Evolutionary conservation across 1,139 yeast species (phyloP), one percentile per base, ranked within the genome.

Genomic region (Hemisphaericaspora xylanilytica): DNA sequence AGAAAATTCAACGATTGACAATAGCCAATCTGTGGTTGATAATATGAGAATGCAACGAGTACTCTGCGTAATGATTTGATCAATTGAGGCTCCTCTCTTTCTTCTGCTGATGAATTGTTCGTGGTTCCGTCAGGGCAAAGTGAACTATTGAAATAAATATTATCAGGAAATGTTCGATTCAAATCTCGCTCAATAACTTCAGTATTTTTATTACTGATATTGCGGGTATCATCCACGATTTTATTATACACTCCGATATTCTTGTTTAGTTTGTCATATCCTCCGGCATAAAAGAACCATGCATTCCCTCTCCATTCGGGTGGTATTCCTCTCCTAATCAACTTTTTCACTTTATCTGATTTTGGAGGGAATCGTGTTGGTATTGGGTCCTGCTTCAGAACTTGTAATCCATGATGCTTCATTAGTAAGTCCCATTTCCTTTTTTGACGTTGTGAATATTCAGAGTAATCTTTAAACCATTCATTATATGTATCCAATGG

Each of bases 251-350:
- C 73, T 1, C 95, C 96, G 10, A 67, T 67, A 55, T 87, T 79
- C 33, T 78, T 78, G 48, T 78, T 80, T 41, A 87, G 61, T 47
- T 74, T 76, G 42, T 88, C 96, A 44, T 80, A 74, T 2, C 97
- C 97, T n/a, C 83, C 81, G n/a, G 95, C 95, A 59, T 87, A 90
- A 66, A 80, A 84, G 70, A 92, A 92, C 98, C 98, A 92, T 1
- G 97, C 97, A 49, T 79, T 80, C 0, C 97, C 98, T 50, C 98
- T 69, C 96, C 97, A 90, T 57, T 88, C 96, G 0, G 96, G 90
- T 0, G 98, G 97, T 8, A 92, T 83, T 6, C 98, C 98, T 56
- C 86, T 84, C 41, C 97, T 74, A 11, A 92, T 78, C 55, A 87
- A 81, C 45, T 95, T 77, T 55, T 85, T 85, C 45, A 89, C 72